phyloP scores from a whole-genome alignment of 2,329 filamentous ascomycete species.

The Cladophialophora yegresii region DNA sequence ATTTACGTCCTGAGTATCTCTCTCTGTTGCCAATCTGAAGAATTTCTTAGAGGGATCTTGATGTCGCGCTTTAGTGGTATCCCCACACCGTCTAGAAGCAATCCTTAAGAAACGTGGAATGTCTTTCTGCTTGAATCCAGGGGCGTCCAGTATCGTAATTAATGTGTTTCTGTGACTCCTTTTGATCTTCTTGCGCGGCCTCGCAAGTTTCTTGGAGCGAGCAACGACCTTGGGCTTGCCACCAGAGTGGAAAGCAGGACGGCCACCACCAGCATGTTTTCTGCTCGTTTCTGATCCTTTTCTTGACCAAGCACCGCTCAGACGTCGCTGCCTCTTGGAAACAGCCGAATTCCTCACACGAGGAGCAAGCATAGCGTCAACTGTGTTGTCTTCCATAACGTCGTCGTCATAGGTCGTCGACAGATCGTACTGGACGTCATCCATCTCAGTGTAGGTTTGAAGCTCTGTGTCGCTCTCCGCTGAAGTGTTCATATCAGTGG shows the following conservation, averaged over 20 bases:
- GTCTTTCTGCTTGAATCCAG: constrained; percentile 33
- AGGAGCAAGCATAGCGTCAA: constrained; percentile 39
- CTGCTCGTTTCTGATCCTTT: background rate
- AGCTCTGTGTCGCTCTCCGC: constrained; percentile 20
- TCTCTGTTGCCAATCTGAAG: constrained; percentile 53
- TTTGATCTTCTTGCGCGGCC: constrained; percentile 22
- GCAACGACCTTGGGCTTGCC: background rate
- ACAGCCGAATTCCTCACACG: constrained; percentile 12
- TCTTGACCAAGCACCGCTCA: constrained; percentile 9
- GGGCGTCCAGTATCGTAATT: constrained; percentile 33
- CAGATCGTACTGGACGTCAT: constrained; percentile 4
- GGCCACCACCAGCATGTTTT: background rate
- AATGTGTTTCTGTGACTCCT: constrained; percentile 16
- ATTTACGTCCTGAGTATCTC: constrained; percentile 59
- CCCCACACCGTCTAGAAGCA: constrained; percentile 56
- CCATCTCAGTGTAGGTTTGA: background rate
- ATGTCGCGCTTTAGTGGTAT: constrained; percentile 47
- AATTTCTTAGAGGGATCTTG: constrained; percentile 54
- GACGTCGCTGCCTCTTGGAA: constrained; percentile 24
- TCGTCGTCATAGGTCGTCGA: constrained; percentile 30
- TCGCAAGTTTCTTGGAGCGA: constrained; percentile 11
- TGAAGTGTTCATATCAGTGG: constrained; percentile 5
- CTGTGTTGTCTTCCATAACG: constrained; percentile 37
- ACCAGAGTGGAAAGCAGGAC: background rate
- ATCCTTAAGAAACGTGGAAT: constrained; percentile 59